Conservation (phyloP, 2,329 filamentous ascomycete genomes). For the Ophioceras dolichostomum region DNA sequence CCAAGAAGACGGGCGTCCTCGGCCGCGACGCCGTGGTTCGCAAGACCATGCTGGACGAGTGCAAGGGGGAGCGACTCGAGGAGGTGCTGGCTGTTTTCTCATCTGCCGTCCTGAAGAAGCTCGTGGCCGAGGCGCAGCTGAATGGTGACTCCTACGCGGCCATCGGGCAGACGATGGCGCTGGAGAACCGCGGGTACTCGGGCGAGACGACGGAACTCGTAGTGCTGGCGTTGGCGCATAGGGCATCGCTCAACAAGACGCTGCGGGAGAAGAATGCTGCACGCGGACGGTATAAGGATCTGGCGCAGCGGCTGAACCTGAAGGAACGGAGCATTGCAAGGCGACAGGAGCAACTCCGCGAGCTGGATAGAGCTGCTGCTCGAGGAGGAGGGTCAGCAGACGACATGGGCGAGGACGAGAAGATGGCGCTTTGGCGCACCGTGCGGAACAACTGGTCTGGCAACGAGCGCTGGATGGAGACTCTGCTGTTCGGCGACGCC, state of each 20-base stretch:
- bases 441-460: constrained; percentile 70
- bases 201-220: constrained; percentile 40
- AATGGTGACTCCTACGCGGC: constrained; percentile 23
- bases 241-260: constrained; percentile 46
- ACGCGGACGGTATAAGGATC: constrained; percentile 45
- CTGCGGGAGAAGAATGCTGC: constrained; percentile 49
- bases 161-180: constrained; percentile 40
- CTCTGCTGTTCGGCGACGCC: constrained; percentile 55
- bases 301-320: constrained; percentile 49
- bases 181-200: constrained; percentile 45
- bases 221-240: constrained; percentile 61
- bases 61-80: constrained; percentile 80
- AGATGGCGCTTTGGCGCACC: constrained; percentile 41
- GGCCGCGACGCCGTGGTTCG: constrained; percentile 70
- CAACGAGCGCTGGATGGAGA: constrained; percentile 59
- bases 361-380: constrained; percentile 4
- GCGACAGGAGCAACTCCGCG: constrained; percentile 23
- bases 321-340: constrained; percentile 48
- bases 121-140: constrained; percentile 28
- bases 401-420: constrained; percentile 25
- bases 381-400: too few relatives aligned
- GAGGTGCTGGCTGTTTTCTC: constrained; percentile 80
- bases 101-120: constrained; percentile 64
- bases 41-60: constrained; percentile 96
- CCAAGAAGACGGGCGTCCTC: constrained; percentile 78